Percentiles rank a stretch among this genome's conserved stretches.
Conservation (phyloP, 108 stramenopile species). For the Bacterosira constricta region DNA sequence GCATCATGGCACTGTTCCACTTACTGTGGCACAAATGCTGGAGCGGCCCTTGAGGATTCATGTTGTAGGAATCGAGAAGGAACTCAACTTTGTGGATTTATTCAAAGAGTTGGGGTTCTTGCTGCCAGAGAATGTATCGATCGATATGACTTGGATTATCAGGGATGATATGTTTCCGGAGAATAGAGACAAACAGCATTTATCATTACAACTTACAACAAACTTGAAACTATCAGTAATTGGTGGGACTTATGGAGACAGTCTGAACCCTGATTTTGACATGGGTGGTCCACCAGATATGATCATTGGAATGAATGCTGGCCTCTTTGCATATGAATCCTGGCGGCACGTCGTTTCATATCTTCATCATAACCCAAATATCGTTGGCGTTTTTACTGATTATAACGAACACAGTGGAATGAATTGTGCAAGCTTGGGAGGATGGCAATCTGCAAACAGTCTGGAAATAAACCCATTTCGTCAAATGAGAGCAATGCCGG, state of each 20-base stretch:
- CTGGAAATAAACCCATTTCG: constrained; percentile 84
- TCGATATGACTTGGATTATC: constrained; percentile 81
- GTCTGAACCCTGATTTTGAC: constrained; percentile 86
- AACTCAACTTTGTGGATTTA: constrained; percentile 86
- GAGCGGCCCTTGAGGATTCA: constrained; percentile 74
- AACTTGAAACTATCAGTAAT: constrained; percentile 57
- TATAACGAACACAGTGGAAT: constrained; percentile 88
- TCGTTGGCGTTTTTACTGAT: constrained; percentile 85
- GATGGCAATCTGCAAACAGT: constrained; percentile 57
- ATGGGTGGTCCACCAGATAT: constrained; percentile 87
- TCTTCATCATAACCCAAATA: constrained; percentile 54
- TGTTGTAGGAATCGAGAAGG: constrained; percentile 88
- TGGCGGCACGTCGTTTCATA: constrained; percentile 83
- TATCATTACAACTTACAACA: constrained; percentile 49
- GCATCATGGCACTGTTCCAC: constrained; percentile 66
- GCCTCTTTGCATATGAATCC: constrained; percentile 83
- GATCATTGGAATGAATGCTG: constrained; percentile 85
- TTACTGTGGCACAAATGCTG: constrained; percentile 82
- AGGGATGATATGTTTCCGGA: constrained; percentile 83
- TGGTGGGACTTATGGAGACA: constrained; percentile 78
- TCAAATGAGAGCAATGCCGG: constrained; percentile 87
- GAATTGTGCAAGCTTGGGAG: constrained; percentile 85
- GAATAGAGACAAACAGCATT: constrained; percentile 7
- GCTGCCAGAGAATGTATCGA: constrained; percentile 61
- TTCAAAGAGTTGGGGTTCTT: constrained; percentile 77